Evolutionary conservation across 1,284 basidiomycete species (phyloP), one percentile per base, ranked within the genome.

Genomic region (Leccinum subrobustum): DNA sequence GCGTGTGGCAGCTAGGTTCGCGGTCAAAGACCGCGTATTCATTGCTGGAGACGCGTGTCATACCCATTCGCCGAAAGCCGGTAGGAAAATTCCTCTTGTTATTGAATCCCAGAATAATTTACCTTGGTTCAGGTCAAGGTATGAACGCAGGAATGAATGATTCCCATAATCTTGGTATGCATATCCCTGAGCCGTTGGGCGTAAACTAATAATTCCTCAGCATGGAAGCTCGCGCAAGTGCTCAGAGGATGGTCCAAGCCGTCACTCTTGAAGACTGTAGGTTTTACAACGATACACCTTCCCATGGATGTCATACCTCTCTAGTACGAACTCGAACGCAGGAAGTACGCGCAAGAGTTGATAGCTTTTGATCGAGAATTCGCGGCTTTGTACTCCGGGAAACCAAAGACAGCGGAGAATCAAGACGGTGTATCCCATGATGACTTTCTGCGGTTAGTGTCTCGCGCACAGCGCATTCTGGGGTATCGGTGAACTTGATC

Each of bases 281-380:
- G 83, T 70, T 29, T 39, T 56, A 11, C 14, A 53, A 39, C 29
- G 18, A 20, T 9, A 23, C 5, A 37, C 33, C 5, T 23, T 9
- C 11, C 31, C 29, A n/a, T 52, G 16, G 3, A 33, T 33, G 6
- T 37, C 35, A 83, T 20, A 25, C 52, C 4, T 31, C 20, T 11
- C 33, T 53, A 53, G 52, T 91, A 91, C 69, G 86, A 90, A 67
- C 73, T 80, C 50, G 90, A 92, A 70, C 80, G 90, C 39, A 79
- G 84, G 44, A 83, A 85, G 72, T 92, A 87, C 66, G 91, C 89
- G 0, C 84, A 89, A 71, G 88, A 92, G 64, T 80, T 95, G 57
- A 93, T 94, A 67, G 73, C 84, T 60, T 92, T 92, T 65, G 92
- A 94, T 75, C 86, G 85, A 70, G 78, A 87, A 67, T 92, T 88